Evolutionary conservation across 2,329 filamentous ascomycete genomes (phyloP), one percentile per base, ranked within the genome.

Genomic region (Leptosphaerulina australis): DNA sequence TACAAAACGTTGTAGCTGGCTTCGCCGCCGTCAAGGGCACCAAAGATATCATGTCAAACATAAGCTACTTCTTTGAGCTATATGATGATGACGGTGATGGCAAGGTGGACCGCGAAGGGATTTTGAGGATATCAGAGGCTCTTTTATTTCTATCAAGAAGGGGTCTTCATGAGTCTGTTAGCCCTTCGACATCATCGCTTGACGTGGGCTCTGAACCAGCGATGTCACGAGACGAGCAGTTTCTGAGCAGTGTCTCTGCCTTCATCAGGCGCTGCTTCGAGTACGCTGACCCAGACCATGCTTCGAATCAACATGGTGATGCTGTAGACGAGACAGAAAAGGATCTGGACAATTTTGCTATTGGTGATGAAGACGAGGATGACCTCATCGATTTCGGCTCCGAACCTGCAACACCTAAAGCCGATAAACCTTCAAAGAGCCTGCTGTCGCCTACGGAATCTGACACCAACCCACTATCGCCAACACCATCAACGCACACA

Each of bases 261-360:
- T 99, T 99, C 69, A 99, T 97, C 53, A 83, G 92, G 58, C 84
- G 94, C 51, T 99, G 94, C 73, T 99, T 99, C 60, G 94, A 99
- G 74, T 99, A 99, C 67, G 94, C 94, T 5, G 94, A 99, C 67
- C 93, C 94, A 1, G 93, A 95, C 66, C 87, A 89, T 56, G 62
- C 64, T 17, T 86, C 88, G 1, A 82, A 68, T 82, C 80, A 84
- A 51, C 73, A 73, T 31, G 64, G 70, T 34, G 62, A 53, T 28
- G 69, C 74, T 3, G 38, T 66, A 2, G 62, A 68, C 4, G 35
- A 66, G 36, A 55, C 54, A 34, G 59, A 59, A 30, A 60, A 69
- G 6, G 62, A 54, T 10, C 49, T 83, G 6, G 78, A 79, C 52
- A 81, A 88, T 3, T 94, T 96, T 71, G 81, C 83, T 15, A 89